Conservation (phyloP, 2,329 filamentous ascomycete species). For the Onygenales sp. region DNA sequence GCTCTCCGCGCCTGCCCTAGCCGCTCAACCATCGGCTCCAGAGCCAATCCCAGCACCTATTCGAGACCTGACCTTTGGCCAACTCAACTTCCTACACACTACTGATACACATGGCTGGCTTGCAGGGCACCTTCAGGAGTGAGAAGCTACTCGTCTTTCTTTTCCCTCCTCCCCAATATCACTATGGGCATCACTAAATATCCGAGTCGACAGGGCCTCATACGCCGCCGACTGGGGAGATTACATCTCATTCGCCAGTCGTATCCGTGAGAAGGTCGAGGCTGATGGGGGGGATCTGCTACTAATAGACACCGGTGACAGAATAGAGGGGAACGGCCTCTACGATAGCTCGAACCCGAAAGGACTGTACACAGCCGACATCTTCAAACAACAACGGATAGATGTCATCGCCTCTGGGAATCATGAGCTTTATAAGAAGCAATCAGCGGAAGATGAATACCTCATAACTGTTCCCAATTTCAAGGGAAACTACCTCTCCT, state of each 20-base stretch:
- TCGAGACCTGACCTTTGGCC: slow-evolving; percentile 79
- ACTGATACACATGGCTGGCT: slow-evolving; percentile 97
- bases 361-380: slow-evolving; percentile 79
- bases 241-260: slow-evolving; percentile 84
- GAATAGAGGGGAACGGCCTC: slow-evolving; percentile 87
- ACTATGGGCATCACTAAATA: slow-evolving; percentile 13
- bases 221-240: slow-evolving; percentile 94
- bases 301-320: slow-evolving; percentile 91
- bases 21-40: slow-evolving; percentile 71
- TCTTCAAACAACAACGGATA: slow-evolving; percentile 71
- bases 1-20: slow-evolving; percentile 23
- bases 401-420: slow-evolving; percentile 85
- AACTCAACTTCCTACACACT: slow-evolving; percentile 94
- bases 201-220: slow-evolving; percentile 51
- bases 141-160: slow-evolving; percentile 12
- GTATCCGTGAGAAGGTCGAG: slow-evolving; percentile 71
- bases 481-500: slow-evolving; percentile 70
- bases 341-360: slow-evolving; percentile 86
- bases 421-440: slow-evolving; percentile 82
- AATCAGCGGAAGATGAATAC: slow-evolving; percentile 70
- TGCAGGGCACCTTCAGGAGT: slow-evolving; percentile 86
- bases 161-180: not conserved
- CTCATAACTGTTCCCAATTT: slow-evolving; percentile 75
- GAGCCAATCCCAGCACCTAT: slow-evolving; percentile 69
- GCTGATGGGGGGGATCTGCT: slow-evolving; percentile 71